phyloP scores from a whole-genome alignment of 306 rosid genomes.

The Fragaria ananassa region DNA sequence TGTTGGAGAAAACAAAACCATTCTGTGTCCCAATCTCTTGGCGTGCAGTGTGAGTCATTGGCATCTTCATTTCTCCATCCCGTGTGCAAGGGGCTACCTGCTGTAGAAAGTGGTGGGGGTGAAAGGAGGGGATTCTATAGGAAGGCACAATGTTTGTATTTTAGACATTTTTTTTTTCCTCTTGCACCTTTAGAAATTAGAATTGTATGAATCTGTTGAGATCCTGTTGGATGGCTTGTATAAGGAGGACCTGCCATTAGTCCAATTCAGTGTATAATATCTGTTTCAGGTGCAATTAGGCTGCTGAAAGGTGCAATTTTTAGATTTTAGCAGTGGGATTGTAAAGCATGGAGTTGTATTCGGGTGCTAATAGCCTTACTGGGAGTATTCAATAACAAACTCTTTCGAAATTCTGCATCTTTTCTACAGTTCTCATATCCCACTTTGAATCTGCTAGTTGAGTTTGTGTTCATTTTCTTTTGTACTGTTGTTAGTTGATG shows the following conservation, averaged over 20 bases:
- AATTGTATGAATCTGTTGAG: background rate
- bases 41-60: background rate
- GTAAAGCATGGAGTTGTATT: background rate
- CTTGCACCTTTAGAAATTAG: constrained; percentile 1
- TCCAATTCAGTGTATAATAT: background rate
- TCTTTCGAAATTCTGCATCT: background rate
- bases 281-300: constrained; percentile 1
- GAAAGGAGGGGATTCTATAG: background rate
- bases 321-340: background rate
- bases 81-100: background rate
- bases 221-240: background rate
- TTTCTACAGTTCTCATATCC: background rate
- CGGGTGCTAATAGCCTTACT: background rate
- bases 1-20: constrained; percentile 10
- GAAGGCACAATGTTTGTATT: constrained; percentile 3
- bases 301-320: background rate
- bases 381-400: background rate
- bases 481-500: background rate
- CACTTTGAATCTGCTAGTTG: background rate
- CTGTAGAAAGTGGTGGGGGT: background rate
- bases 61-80: background rate
- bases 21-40: constrained; percentile 2
- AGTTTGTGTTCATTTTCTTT: background rate
- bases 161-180: background rate
- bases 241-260: background rate